Evolutionary conservation across 176 grass and related monocot species (phyloP).

Genomic region (Bonia amplexicaulis): DNA sequence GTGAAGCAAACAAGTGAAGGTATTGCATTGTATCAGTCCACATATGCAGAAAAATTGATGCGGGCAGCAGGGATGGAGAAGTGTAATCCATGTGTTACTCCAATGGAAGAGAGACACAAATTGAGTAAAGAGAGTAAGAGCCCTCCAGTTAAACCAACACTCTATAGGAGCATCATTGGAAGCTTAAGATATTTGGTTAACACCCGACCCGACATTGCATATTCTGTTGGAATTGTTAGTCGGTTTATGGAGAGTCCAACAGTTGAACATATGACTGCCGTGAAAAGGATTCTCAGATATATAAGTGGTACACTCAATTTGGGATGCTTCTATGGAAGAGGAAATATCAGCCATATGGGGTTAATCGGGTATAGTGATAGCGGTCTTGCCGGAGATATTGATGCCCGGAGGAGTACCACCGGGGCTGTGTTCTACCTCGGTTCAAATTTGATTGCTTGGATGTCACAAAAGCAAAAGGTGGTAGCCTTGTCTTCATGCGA

Average conservation of each 20-base stretch:
- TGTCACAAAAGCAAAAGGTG: background rate
- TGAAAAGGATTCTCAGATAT: no score
- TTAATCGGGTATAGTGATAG: no score
- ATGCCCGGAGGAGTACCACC: background rate
- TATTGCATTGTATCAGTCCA: rapidly evolving
- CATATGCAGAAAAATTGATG: background rate
- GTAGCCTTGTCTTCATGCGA: background rate
- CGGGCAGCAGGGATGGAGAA: rapidly evolving
- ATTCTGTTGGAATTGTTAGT: no score
- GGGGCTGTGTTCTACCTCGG: background rate
- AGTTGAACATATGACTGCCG: no score
- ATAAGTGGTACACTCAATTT: no score
- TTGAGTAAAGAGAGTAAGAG: background rate
- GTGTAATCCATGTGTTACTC: background rate
- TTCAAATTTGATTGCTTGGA: background rate
- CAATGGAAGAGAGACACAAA: background rate
- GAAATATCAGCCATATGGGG: rapidly evolving
- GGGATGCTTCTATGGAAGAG: no score
- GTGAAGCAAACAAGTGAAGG: background rate
- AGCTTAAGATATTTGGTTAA: background rate
- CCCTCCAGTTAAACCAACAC: background rate
- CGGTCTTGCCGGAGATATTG: background rate
- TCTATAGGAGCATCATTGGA: background rate
- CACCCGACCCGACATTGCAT: no score
- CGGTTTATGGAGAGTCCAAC: no score